Evolutionary conservation across 139 green algal genomes (phyloP).

Genomic region (Picochlorum sp.): DNA sequence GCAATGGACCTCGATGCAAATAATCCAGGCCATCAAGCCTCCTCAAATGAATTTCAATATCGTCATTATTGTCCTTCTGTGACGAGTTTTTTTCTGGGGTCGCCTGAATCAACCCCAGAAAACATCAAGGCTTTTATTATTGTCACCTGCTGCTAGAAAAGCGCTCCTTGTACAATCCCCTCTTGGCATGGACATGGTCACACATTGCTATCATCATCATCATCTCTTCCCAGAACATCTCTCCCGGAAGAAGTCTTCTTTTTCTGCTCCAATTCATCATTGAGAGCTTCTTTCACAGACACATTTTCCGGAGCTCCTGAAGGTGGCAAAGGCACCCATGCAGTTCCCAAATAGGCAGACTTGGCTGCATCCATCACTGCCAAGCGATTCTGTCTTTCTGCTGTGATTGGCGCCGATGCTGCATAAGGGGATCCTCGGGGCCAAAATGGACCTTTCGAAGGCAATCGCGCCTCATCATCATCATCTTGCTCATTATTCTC

Average conservation of each 20-base stretch:
- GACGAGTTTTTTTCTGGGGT: not conserved
- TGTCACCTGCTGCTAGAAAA: not conserved
- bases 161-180: not conserved
- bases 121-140: no score
- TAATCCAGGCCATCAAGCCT: conserved; percentile 31
- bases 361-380: not conserved
- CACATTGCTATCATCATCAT: no score
- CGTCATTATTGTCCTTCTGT: not conserved
- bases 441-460: conserved; percentile 28
- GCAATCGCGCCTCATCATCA: conserved; percentile 10
- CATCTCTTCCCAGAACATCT: no score
- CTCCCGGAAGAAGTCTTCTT: not conserved
- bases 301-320: conserved; percentile 7
- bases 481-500: not conserved
- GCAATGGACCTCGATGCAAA: conserved; percentile 42
- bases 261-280: conserved; percentile 23
- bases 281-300: conserved; percentile 18
- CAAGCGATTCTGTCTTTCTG: conserved; percentile 7
- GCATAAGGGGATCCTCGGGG: conserved; percentile 10
- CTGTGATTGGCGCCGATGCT: conserved; percentile 18
- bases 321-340: conserved; percentile 32
- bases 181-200: no score
- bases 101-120: no score
- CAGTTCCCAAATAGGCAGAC: conserved; percentile 29
- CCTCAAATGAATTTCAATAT: conserved; percentile 40